These are phyloP conservation scores for Tetrahymena elliotti DNA, from an alignment of 73 alveolate species.

Conservation along the genomic window DNA sequence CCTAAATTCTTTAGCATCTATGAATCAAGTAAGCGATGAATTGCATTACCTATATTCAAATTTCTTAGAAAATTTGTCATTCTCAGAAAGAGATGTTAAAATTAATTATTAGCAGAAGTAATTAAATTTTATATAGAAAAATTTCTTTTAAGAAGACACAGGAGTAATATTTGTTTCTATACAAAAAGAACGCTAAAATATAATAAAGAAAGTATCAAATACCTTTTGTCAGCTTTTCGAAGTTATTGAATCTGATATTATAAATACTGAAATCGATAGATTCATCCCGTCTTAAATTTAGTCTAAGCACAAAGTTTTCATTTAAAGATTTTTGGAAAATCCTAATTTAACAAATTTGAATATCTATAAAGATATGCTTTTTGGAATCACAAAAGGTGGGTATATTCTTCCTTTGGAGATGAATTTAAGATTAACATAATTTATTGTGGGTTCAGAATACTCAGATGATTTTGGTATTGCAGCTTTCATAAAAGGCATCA, in stretches of 20 bases:
- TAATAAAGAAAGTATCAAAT: neutral
- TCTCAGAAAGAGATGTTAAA: neutral
- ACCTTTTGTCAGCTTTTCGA: neutral
- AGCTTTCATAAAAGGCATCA: neutral
- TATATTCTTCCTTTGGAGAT: neutral
- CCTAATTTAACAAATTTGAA: neutral
- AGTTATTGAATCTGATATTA: neutral
- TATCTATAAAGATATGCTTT: neutral
- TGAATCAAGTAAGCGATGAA: neutral
- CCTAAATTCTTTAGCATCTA: neutral
- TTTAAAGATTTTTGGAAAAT: neutral
- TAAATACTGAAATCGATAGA: neutral
- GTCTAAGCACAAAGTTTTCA: neutral
- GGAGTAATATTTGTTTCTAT: neutral
- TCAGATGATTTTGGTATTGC: neutral
- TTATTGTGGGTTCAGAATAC: neutral
- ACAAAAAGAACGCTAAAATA: neutral
- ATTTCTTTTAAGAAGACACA: neutral
- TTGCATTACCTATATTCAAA: neutral
- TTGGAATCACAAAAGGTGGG: neutral
- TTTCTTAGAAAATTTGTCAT: neutral
- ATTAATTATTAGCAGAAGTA: neutral
- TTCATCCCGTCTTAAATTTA: neutral
- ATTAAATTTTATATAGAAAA: neutral
- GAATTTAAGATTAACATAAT: neutral